Evolutionary conservation across 2,329 filamentous ascomycete species (phyloP), one percentile per base, ranked within the genome.

Genomic region (Raffaelea deltoideospora): DNA sequence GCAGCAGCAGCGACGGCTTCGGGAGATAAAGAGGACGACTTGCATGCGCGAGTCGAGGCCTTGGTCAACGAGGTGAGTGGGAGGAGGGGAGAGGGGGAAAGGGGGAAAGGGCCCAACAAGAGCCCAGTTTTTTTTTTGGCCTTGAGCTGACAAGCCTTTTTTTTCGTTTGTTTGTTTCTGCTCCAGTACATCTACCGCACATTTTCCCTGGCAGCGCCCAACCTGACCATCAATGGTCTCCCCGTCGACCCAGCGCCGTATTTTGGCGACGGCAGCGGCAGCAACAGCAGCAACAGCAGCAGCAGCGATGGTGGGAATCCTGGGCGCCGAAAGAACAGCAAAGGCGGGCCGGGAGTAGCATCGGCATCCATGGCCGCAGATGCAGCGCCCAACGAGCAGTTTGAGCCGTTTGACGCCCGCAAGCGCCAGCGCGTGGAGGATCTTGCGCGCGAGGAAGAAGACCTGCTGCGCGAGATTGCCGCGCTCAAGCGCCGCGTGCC

Each of bases 161-260:
- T 22, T 29, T 5, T 32, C n/a, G 3, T 26, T 26, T 18, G n/a
- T 22, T 15, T 30, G 11, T 35, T 17, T 34, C 10, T 38, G 14
- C 17, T 26, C 27, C 37, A 77, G 72, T 79, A 76, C 59, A 76
- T 79, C 48, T 56, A 59, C 43, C 62, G 64, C 34, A 76, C 73
- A 11, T 78, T 77, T 54, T 58, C 59, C 37, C 61, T 72, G 43
- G 70, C 72, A 21, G 56, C 65, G 3, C 65, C 67, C 10, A 76
- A 75, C 57, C 64, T 79, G 38, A 63, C 63, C 42, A 75, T 79
- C 50, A 79, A 79, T 57, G 75, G 75, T 38, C 58, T 74, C 44
- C 53, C 62, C 44, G 58, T 71, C 32, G 51, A 64, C 31, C 43
- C 56, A 13, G 49, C 52, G 5, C 44, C 52, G 33, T 59, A 64